Evolutionary conservation across 495 filamentous ascomycete species (phyloP), one percentile per base, ranked within the genome.

Genomic region (Hypomontagnella submonticulosa): DNA sequence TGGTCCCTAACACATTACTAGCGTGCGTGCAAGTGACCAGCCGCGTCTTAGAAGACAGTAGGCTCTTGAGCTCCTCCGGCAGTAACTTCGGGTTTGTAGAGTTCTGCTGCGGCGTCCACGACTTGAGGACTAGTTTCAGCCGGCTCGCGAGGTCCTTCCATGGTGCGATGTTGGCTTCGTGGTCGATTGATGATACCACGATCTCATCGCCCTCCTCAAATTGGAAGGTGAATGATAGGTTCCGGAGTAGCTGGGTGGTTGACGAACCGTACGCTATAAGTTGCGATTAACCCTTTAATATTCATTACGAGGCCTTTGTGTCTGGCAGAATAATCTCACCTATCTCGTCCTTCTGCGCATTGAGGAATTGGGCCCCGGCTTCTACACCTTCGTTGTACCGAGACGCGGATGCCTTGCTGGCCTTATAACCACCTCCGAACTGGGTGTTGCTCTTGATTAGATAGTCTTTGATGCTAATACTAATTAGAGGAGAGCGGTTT

Each of bases 161-260:
- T 0, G 89, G 79, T 8, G 86, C 82, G 60, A 88, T 85, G 71
- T 91, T 91, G 33, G 88, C 86, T 75, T 91, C 88, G 71, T 92
- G 88, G 72, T 91, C 89, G 57, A 91, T 75, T 47, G 81, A 79
- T 4, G 87, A 91, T 4, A 91, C 38, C 52, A 93, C 75, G 34
- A 92, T 72, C 67, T 91, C 89, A 63, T 85, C 82, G 47, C 83
- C 84, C 4, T 78, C 63, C n/a, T 81, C 70, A 71, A 91, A 86
- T 43, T 75, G 55, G 12, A 92, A 77, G 7, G 86, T 79, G 16
- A 76, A 80, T 6, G 87, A 87, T 51, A 91, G 82, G 74, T 92
- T 92, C 67, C 87, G 84, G 64, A 91, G 82, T 15, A 91, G 85
- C 72, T 91, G 89, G 1, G 90, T 92, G 16, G 89, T 89, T 16